These are phyloP conservation scores for Exserohilum turcica DNA, from an alignment of 2,329 filamentous ascomycete genomes.

Conservation along the genomic window DNA sequence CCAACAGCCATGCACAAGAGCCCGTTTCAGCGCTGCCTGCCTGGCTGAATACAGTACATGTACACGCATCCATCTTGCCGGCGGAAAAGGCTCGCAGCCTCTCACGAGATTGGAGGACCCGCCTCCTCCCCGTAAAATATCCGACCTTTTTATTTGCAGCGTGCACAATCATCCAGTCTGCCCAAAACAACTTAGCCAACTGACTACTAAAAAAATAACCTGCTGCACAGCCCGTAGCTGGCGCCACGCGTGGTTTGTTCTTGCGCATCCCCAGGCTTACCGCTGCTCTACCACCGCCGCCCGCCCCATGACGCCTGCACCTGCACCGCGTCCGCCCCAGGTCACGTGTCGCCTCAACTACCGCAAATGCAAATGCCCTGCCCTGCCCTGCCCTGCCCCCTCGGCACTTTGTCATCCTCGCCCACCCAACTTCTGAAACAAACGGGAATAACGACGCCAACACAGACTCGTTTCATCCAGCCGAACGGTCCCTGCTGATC, in stretches of 20 bases:
- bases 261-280: background rate
- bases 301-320: background rate
- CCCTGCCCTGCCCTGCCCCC: too few species aligned
- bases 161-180: background rate
- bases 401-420: conserved; percentile 4
- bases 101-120: conserved; percentile 18
- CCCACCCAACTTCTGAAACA: conserved; percentile 24
- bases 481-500: conserved; percentile 26
- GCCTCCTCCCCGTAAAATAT: conserved; percentile 10
- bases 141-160: conserved; percentile 4
- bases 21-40: conserved; percentile 6
- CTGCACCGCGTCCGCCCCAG: background rate
- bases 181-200: background rate
- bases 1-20: background rate
- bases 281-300: background rate
- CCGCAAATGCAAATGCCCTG: conserved; percentile 5
- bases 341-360: background rate
- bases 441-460: conserved; percentile 24
- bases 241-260: background rate
- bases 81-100: conserved; percentile 8
- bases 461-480: conserved; percentile 31
- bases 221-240: too few species aligned
- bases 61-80: background rate
- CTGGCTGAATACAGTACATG: background rate
- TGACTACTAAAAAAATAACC: background rate